Base-by-base conservation (phyloP, 257 asterid species). In the Cordia subcordata region DNA sequence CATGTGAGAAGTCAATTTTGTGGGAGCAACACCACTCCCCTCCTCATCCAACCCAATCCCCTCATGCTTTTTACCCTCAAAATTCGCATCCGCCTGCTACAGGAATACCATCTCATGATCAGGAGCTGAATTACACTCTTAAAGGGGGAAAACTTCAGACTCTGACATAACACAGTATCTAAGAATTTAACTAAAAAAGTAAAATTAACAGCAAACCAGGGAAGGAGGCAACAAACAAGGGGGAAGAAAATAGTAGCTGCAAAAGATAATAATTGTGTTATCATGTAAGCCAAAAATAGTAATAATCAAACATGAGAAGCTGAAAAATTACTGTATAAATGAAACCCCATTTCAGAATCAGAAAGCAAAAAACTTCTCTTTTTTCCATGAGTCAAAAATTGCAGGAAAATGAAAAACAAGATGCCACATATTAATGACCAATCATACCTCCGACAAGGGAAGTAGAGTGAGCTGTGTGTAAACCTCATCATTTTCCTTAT, bases 401-500 rank as follows among this genome's bases (percentile, higher is more conserved):
- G 35, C 35, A 27, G 6, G 35, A 27, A 27, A 27, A 6, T 27
- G 35, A 27, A 27, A 27, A 27, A 27, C 35, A 27, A 27, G 35
- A 27, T 1, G 35, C 35, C 6, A 27, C 35, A 27, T 27, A 27
- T 27, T 6, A 27, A 64, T 55, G 49, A 8, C 65, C 53, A 65
- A 47, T 38, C 61, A 23, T 81, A 93, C 99, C 92, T 89, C 95
- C 46, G 89, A 70, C 15, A 84, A 64, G 70, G 97, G 97, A 45
- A 85, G 90, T 37, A 93, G 82, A 61, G 79, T 83, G 50, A 93
- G 87, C 84, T 83, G 96, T 47, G 95, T 90, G 65, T 82, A 89
- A 54, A 93, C 97, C 85, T 93, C 99, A 73, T 93, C 99, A 73
- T 86, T 93, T 76, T 93, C 97, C 85, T 83, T 86, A 70, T 89